Evolutionary conservation across 2,329 filamentous ascomycete genomes (phyloP).

Genomic region (Cryphonectria japonica): DNA sequence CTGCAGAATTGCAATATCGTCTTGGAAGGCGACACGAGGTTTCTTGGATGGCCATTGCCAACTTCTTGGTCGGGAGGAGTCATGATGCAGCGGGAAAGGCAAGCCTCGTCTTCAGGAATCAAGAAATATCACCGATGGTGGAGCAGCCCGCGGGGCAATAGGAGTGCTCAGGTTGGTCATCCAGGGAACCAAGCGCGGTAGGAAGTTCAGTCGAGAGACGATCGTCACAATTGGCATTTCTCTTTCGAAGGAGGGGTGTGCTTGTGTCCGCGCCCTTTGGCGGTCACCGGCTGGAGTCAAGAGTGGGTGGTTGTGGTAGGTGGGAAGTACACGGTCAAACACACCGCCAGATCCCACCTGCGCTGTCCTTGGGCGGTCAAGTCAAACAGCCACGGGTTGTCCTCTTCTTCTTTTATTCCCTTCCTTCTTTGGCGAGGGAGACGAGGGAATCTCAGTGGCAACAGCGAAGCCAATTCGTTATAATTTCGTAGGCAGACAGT

Average conservation of each 20-base stretch:
- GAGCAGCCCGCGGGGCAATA: background rate
- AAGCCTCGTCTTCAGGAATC: background rate
- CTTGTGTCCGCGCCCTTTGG: background rate
- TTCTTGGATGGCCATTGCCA: background rate
- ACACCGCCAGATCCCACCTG: background rate
- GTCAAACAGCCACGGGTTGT: background rate
- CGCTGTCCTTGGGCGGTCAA: background rate
- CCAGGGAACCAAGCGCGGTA: too few species aligned
- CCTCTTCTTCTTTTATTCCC: too few species aligned
- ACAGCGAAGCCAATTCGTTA: background rate
- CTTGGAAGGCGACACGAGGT: background rate
- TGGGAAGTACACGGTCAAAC: background rate
- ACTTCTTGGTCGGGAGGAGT: too few species aligned
- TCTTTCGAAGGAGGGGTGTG: background rate
- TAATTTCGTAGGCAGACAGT: background rate
- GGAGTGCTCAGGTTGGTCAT: too few species aligned
- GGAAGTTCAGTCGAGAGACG: background rate
- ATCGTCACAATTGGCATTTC: background rate
- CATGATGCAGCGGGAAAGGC: background rate
- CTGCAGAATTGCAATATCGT: background rate
- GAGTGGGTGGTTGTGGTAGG: background rate
- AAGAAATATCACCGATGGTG: background rate
- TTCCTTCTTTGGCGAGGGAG: background rate
- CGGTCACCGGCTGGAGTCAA: background rate
- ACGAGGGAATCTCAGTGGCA: background rate